Evolutionary conservation across 1,284 basidiomycete genomes (phyloP).

Genomic region (Irpex sp.): DNA sequence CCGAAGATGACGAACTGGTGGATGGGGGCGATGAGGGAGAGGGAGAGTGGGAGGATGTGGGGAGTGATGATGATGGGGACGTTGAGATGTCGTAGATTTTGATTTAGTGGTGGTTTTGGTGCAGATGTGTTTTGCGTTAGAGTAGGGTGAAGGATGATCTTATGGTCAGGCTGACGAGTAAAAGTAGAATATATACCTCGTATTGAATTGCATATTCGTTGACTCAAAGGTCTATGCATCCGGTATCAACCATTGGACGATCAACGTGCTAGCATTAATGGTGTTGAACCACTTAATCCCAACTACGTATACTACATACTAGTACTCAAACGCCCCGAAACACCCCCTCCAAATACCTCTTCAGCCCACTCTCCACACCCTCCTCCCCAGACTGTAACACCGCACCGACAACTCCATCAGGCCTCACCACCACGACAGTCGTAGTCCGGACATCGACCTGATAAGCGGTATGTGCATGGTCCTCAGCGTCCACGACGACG

Average conservation of each 20-base stretch:
- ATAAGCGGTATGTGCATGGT: conserved; percentile 15
- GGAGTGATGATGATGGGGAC: conserved; percentile 27
- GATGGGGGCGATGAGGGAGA: conserved; percentile 35
- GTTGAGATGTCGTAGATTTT: conserved; percentile 52
- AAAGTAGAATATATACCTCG: too few species aligned
- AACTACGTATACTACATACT: too few species aligned
- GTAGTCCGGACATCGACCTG: not conserved
- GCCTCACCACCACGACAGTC: conserved; percentile 15
- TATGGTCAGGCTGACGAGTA: too few species aligned
- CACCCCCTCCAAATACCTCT: conserved; percentile 8
- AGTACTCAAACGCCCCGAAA: not conserved
- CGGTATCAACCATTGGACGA: too few species aligned
- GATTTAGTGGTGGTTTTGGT: too few species aligned
- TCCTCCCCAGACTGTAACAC: not conserved
- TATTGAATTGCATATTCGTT: too few species aligned
- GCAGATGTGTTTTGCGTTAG: too few species aligned
- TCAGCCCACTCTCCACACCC: conserved; percentile 5
- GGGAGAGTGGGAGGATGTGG: conserved; percentile 18
- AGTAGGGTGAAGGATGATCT: too few species aligned
- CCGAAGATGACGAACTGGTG: conserved; percentile 46
- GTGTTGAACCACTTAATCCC: too few species aligned
- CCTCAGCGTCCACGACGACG: conserved; percentile 6
- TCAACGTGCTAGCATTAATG: too few species aligned
- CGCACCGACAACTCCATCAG: conserved; percentile 22
- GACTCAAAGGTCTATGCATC: too few species aligned